Base-by-base conservation (phyloP, 2,329 filamentous ascomycete species). In the Epichloe bromicola region DNA sequence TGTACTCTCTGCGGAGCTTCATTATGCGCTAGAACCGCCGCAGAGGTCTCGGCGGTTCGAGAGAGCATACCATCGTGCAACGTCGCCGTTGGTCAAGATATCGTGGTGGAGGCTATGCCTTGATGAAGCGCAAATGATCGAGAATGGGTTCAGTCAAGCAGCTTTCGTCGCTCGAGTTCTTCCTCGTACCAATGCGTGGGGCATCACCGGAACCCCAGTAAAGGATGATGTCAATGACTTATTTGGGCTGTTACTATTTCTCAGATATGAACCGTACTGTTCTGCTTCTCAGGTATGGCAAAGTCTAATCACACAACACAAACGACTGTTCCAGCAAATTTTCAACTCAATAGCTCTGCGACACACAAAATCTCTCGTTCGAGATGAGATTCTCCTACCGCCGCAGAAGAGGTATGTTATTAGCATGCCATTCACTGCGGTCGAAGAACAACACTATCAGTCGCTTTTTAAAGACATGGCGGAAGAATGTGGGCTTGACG, bases 391-490 rank as follows among this genome's bases (percentile, higher is more conserved):
- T 38, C 73, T 74, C 2, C 67, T 98, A 11, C 93, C 93, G 10
- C 74, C 80, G 0, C 93, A 98, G 62, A 90, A 86, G 60, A 82
- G 93, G 10, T 83, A 88, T 55, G 83, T 95, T 11, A 87, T 97
- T 52, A 93, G 85, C 1, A 82, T 95, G 64, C 88, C 93, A 0
- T 95, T 97, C 60, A 93, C 86, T 0, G 80, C 87, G 0, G 79
- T 97, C 11, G 93, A 97, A 63, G 87, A 96, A 61, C 88, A 96
- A 61, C 82, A 95, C 61, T 97, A 97, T 60, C 74, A 78, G 41
- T 79, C 82, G 6, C 66, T 95, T 2, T 89, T 91, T 61, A 76
- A 81, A 46, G 74, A 86, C 54, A 88, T 95, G 79, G 82, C 82
- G 48, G 74, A 82, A 30, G 79, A 79, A 1, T 86, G 83, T 55